Base-by-base conservation (phyloP, 495 filamentous ascomycete genomes). In the Penicillium ucsense region DNA sequence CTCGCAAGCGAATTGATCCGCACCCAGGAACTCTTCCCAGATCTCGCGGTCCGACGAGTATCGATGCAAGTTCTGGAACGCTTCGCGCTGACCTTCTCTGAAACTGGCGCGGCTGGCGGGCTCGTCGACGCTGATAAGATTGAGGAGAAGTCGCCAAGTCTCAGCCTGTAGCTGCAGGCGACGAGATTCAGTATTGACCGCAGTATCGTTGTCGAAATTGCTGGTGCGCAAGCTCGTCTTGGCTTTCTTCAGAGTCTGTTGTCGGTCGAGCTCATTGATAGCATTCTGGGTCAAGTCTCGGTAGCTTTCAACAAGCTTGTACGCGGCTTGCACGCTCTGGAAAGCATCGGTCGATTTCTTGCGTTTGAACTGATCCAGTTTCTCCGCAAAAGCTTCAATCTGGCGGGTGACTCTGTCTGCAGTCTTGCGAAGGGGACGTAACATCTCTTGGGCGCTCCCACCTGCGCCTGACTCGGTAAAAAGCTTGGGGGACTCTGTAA, bases 71-170 rank as follows among this genome's bases (percentile, higher is more conserved):
- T 64, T 61, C 46, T 74, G 67, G 38, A 71, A 68, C 45, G 62
- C 63, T n/a, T 59, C 54, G 39, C 66, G 57, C 32, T 66, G 63
- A 20, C 65, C 66, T 47, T 74, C 52, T 38, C 67, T 62, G 50
- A 49, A 54, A 46, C 56, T 60, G 27, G 54, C 51, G 48, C 54
- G 57, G 48, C 59, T 61, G 47, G 58, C 49, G 12, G 69, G 68
- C 46, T 76, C 71, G 38, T 74, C 63, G 37, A 79, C 63, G 37
- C 78, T 73, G 31, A 84, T 72, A 40, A 84, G 63, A 35, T 80
- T 79, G 28, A 79, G 77, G 30, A 97, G 66, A 7, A 98, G 72
- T 46, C 88, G 82, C 92, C 92, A 97, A 11, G 88, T 92, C 53
- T 92, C 88, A 45, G 83, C 79, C 62, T 89, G 86, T 39, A 81